phyloP scores from a whole-genome alignment of 805 yeast species.

The Starmerella etchellsii region DNA sequence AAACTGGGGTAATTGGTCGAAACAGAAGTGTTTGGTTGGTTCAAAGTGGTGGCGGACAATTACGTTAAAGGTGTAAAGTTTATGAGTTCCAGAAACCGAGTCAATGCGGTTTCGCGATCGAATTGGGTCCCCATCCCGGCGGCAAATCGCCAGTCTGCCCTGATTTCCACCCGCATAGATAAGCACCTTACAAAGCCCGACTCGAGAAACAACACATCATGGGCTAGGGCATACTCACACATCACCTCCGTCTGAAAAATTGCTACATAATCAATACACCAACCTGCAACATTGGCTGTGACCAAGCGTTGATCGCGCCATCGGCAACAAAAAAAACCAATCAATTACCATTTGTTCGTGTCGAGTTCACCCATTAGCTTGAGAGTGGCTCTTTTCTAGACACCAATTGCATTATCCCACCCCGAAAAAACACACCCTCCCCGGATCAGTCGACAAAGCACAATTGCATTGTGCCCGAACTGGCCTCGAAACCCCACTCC shows the following conservation, averaged over 20 bases:
- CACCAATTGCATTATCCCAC: constrained; percentile 1
- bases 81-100: too few species aligned
- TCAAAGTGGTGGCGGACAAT: too few species aligned
- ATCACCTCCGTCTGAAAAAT: constrained; percentile 9
- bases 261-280: constrained; percentile 12
- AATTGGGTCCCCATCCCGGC: too few species aligned
- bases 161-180: constrained; percentile 11
- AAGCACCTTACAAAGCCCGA: constrained; percentile 14
- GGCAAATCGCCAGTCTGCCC: too few species aligned
- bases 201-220: constrained; percentile 11
- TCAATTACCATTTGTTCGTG: background rate
- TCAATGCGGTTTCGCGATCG: too few species aligned
- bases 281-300: constrained; percentile 1
- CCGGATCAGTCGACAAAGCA: too few species aligned
- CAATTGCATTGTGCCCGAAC: too few species aligned
- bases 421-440: too few species aligned
- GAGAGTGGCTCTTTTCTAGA: constrained; percentile 11
- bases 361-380: constrained; percentile 16
- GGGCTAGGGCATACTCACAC: background rate
- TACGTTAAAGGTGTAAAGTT: too few species aligned
- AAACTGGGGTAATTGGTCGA: too few species aligned
- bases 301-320: background rate
- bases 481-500: too few species aligned
- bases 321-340: background rate
- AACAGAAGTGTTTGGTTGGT: too few species aligned